Base-by-base conservation (phyloP, 2,329 filamentous ascomycete genomes). In the Grosmannia huntii region DNA sequence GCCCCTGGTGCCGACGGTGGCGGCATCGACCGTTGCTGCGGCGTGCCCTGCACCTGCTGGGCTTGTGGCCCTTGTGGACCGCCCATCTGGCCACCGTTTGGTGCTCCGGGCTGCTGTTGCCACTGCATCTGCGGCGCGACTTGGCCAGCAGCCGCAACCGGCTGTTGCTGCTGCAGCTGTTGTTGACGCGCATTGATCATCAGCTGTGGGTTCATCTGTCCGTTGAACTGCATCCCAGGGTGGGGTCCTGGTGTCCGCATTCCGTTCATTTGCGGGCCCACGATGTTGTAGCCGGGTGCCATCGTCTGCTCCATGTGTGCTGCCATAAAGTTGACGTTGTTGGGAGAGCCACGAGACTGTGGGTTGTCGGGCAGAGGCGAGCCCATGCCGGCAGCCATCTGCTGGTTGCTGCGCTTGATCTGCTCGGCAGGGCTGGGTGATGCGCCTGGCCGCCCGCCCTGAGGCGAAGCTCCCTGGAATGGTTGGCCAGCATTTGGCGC, bases 371-470 rank as follows among this genome's bases (percentile, higher is more conserved):
- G 85, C 61, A 87, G 76, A 9, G 84, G 87, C 27, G 85, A 90
- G 27, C 86, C 85, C 63, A 89, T 83, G 58, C 80, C 83, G 44
- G 79, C 79, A 59, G 81, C 81, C 78, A 90, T 84, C 70, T 89
- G 86, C 28, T 86, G 86, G 28, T 85, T 88, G 55, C 83, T 83
- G 55, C 87, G 84, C 76, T 89, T 89, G 79, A 90, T 89, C 71
- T 87, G 85, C 61, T 91, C 88, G 51, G 79, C 76, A 25, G 88
- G 86, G 67, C 89, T 90, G 41, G 88, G 88, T 12, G 88, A 91
- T 28, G 86, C 84, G 38, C 84, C 86, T 60, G 80, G 78, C 66
- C 86, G 81, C 62, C 77, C 83, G 52, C 80, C 84, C 66, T 85
- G 85, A 41, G 83, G 87, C 55, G 84, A 90, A 62, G 86, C 82